phyloP scores from a whole-genome alignment of 352 stramenopile species.

The Peronospora belbahrii region DNA sequence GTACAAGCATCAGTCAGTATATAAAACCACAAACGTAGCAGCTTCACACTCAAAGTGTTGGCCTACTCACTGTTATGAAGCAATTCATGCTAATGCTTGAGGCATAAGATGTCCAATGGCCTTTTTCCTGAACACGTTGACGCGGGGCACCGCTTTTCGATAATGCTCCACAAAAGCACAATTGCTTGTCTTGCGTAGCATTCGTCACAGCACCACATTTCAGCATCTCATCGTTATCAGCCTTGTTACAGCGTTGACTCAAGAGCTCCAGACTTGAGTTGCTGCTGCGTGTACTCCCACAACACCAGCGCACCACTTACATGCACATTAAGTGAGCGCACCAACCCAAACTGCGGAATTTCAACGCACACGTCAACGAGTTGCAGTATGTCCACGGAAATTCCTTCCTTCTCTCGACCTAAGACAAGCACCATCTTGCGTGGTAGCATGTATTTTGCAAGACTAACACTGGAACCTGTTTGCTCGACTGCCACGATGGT shows the following conservation, averaged over 20 bases:
- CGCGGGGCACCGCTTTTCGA: too few relatives aligned
- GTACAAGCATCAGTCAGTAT: too few relatives aligned
- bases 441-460: slow-evolving; percentile 81
- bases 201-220: too few relatives aligned
- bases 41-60: too few relatives aligned
- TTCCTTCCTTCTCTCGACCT: slow-evolving; percentile 94
- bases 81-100: too few relatives aligned
- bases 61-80: too few relatives aligned
- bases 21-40: too few relatives aligned
- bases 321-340: slow-evolving; percentile 96
- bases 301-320: slow-evolving; percentile 92
- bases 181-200: too few relatives aligned
- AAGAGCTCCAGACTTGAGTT: slow-evolving; percentile 25
- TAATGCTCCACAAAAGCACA: too few relatives aligned
- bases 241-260: slow-evolving; percentile 19
- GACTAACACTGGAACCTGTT: slow-evolving; percentile 87
- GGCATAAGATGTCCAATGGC: too few relatives aligned
- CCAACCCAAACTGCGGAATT: slow-evolving; percentile 96
- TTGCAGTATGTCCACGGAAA: slow-evolving; percentile 92
- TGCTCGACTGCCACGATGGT: slow-evolving; percentile 92
- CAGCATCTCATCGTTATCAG: too few relatives aligned
- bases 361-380: slow-evolving; percentile 94
- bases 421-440: slow-evolving; percentile 91
- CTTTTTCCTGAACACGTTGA: too few relatives aligned
- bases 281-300: slow-evolving; percentile 95